Conservation (phyloP, 495 filamentous ascomycete genomes). For the Penicillium dipodomyicola region DNA sequence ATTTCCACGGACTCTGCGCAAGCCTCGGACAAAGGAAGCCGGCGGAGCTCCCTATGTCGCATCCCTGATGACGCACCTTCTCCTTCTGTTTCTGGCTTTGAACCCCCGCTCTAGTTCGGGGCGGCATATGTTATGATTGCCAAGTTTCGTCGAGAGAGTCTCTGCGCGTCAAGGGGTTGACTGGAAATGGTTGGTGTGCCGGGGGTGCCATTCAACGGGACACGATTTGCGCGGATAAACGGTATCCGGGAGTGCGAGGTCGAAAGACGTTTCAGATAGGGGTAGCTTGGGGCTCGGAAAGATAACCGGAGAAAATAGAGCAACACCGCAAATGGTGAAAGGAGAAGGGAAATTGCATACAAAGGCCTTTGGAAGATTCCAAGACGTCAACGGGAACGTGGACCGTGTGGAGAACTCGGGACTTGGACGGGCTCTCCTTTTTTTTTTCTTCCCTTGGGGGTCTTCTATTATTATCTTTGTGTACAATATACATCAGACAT, state of each 20-base stretch:
- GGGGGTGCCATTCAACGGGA: constrained; percentile 29
- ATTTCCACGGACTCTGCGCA: constrained; percentile 7
- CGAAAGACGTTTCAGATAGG: constrained; percentile 7
- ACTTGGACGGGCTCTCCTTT: constrained; percentile 19
- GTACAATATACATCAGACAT: neutral
- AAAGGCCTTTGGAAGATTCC: constrained; percentile 12
- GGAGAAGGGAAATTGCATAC: constrained; percentile 12
- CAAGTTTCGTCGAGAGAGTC: constrained; percentile 25
- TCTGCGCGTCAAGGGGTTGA: constrained; percentile 27
- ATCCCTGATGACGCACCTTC: constrained; percentile 61
- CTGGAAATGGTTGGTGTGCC: constrained; percentile 13
- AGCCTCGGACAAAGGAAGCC: neutral
- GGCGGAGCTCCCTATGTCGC: constrained; percentile 3
- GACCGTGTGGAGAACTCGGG: constrained; percentile 27
- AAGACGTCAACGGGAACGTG: constrained; percentile 33
- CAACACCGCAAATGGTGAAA: neutral
- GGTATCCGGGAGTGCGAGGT: constrained; percentile 3
- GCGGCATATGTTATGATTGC: constrained; percentile 52
- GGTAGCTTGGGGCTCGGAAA: neutral
- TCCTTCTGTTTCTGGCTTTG: constrained; percentile 91
- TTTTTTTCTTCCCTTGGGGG: constrained; percentile 1
- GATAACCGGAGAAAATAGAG: neutral
- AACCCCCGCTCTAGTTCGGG: constrained; percentile 79
- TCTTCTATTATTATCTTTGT: neutral
- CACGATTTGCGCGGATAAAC: constrained; percentile 5